Evolutionary conservation across 1,139 yeast species (phyloP).

Genomic region (Blastobotrys elegans): DNA sequence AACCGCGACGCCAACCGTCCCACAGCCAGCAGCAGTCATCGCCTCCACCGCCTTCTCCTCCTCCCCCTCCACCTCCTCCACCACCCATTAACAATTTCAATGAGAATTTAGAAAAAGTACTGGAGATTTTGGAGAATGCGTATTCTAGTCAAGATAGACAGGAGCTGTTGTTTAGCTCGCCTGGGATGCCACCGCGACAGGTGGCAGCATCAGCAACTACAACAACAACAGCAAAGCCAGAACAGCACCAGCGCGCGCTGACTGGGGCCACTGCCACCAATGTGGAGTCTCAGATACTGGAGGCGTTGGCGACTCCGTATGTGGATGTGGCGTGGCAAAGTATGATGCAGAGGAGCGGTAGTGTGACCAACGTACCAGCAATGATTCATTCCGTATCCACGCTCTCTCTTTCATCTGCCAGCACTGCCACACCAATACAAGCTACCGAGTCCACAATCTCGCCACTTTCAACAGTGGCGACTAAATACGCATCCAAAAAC

Average conservation of each 20-base stretch:
- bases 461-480: slow-evolving; percentile 28
- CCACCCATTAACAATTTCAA: slow-evolving; percentile 2
- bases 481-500: slow-evolving; percentile 29
- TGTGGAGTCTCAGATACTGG: slow-evolving; percentile 32
- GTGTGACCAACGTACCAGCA: slow-evolving; percentile 17
- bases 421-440: background rate
- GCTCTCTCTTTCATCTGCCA: slow-evolving; percentile 17
- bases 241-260: slow-evolving; percentile 20
- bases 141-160: slow-evolving; percentile 8
- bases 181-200: slow-evolving; percentile 1
- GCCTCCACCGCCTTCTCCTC: background rate
- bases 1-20: background rate
- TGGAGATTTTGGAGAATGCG: slow-evolving; percentile 12
- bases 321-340: slow-evolving; percentile 25
- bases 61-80: background rate
- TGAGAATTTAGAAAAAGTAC: slow-evolving; percentile 10
- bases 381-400: slow-evolving; percentile 22
- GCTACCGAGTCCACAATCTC: slow-evolving; percentile 19
- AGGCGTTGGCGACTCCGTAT: slow-evolving; percentile 31
- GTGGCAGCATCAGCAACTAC: background rate
- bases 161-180: slow-evolving; percentile 7
- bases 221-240: background rate
- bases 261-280: slow-evolving; percentile 25
- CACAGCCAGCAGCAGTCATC: background rate
- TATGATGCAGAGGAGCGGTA: slow-evolving; percentile 21